Evolutionary conservation across 1,139 yeast genomes (phyloP), one percentile per base, ranked within the genome.

Genomic region (Diutina siamensis): DNA sequence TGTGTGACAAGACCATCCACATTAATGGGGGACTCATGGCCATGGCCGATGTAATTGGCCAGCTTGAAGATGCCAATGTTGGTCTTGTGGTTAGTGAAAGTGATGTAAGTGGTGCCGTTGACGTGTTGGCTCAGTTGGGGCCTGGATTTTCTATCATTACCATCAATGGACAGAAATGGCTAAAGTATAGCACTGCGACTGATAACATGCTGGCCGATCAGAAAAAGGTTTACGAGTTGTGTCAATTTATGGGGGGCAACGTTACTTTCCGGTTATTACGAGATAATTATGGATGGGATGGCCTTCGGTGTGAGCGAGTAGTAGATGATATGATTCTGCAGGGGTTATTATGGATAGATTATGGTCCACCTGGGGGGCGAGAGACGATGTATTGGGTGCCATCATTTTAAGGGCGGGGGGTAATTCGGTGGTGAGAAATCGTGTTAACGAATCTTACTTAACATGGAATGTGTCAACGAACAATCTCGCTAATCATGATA

Each of bases 301-400:
- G 58, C 10, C 66, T 74, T 1, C 65, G 96, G 47, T 73, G 86
- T 48, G 70, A 71, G 51, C 65, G 80, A 0, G 83, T 80, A 10
- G 60, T 89, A 18, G 81, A 83, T 44, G 94, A 84, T 48, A 80
- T 88, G 86, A 82, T 87, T 2, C 71, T 83, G 57, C 74, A 74
- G 45, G 96, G 97, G 10, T 67, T 86, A 45, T 64, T 88, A 22
- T 88, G 97, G 97, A 67, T 87, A 1, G 97, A 88, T 25, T 15
- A 38, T 25, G 42, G 42, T 5, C 42, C 42, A 4, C 32, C 32
- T n/a, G 17, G 15, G 9, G 18, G n/a, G 13, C 10, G 3, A 20
- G 42, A 38, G 20, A 21, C 15, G 31, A 2, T 38, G 31, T 38
- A 22, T 17, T 38, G 42, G 42, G 40, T 35, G 3, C 40, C 40